Conservation (phyloP, 768 basidiomycete species). For the Kwoniella sp. region DNA sequence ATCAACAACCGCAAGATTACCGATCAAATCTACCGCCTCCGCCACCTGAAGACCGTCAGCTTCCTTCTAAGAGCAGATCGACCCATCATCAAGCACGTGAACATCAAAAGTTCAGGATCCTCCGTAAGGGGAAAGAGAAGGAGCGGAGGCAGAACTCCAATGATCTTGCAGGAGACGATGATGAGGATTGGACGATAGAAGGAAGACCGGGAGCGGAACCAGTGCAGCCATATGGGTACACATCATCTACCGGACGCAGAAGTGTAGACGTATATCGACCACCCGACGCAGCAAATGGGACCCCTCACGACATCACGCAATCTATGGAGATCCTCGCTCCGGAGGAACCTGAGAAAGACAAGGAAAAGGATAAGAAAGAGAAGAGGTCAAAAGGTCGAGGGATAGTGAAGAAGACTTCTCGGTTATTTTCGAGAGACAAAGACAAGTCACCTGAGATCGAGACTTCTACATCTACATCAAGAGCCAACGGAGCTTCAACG, state of each 20-base stretch:
- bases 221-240: neutral
- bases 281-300: neutral
- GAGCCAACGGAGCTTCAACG: slow-evolving; percentile 16
- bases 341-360: neutral
- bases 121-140: slow-evolving; percentile 28
- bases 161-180: slow-evolving; percentile 26
- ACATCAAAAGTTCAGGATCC: slow-evolving; percentile 26
- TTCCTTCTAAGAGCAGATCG: slow-evolving; percentile 25
- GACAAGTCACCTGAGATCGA: slow-evolving; percentile 21
- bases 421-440: slow-evolving; percentile 35
- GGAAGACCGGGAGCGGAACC: slow-evolving; percentile 9
- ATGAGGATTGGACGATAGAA: slow-evolving; percentile 45
- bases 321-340: neutral
- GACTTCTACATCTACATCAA: slow-evolving; percentile 4
- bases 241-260: neutral
- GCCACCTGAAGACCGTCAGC: slow-evolving; percentile 29
- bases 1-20: neutral
- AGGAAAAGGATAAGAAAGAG: slow-evolving; percentile 21
- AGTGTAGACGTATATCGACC: neutral
- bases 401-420: slow-evolving; percentile 48
- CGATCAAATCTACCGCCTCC: slow-evolving; percentile 22
- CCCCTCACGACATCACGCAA: neutral
- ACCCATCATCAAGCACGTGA: slow-evolving; percentile 8
- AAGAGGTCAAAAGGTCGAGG: slow-evolving; percentile 38
- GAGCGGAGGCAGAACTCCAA: slow-evolving; percentile 8